Conservation (phyloP, 164 flowering plant genomes). For the Taxillus chinensis region DNA sequence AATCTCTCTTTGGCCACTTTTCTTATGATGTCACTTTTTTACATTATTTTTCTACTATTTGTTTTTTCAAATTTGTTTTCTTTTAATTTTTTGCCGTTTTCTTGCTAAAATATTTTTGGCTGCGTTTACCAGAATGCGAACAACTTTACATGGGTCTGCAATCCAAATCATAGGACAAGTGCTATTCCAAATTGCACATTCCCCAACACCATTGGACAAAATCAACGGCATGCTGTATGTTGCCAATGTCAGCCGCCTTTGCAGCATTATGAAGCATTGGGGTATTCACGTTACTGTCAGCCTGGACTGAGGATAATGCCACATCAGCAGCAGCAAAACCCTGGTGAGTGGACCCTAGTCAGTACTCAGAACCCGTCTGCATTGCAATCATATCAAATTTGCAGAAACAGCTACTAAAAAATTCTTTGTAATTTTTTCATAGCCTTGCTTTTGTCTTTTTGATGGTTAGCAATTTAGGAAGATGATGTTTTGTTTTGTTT, state of each 20-base stretch:
- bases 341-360: not conserved
- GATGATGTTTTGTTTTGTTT: not conserved
- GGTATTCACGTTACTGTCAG: constrained; percentile 3
- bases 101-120: too few relatives aligned
- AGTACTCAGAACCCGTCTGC: not conserved
- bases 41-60: too few relatives aligned
- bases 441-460: constrained; percentile 2
- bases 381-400: constrained; percentile 6
- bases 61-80: too few relatives aligned
- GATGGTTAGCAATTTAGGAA: constrained; percentile 1
- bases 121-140: constrained; percentile 8
- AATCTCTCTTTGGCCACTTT: not conserved
- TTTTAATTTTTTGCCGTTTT: too few relatives aligned
- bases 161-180: constrained; percentile 3
- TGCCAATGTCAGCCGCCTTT: constrained; percentile 10
- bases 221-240: constrained; percentile 9
- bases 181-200: constrained; percentile 1
- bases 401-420: constrained; percentile 9
- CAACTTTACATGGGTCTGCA: constrained; percentile 6
- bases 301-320: not conserved
- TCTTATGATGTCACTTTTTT: not conserved
- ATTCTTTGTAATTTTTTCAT: not conserved
- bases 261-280: constrained; percentile 8
- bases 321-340: constrained; percentile 8
- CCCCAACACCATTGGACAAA: constrained; percentile 6